These are phyloP conservation scores for Nicotiana attenuata DNA, from an alignment of 257 asterid species.

Conservation along the genomic window DNA sequence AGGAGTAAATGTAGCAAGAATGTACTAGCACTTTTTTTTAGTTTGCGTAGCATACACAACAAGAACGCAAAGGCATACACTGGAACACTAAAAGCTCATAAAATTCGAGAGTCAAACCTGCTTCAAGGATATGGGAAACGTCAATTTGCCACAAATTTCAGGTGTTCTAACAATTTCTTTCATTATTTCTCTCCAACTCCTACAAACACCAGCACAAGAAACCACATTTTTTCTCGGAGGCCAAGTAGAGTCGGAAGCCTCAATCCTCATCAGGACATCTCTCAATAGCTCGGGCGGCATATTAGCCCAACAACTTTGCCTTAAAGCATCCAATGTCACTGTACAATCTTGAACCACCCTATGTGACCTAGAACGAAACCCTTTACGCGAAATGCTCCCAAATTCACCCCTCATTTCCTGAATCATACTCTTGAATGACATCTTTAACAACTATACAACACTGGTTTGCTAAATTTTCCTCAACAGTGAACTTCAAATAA, in stretches of 20 bases:
- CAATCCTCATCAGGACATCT: constrained; percentile 75
- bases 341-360: constrained; percentile 42
- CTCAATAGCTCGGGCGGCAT: constrained; percentile 93
- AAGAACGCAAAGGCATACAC: neutral
- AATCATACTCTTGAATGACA: constrained; percentile 38
- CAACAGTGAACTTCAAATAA: neutral
- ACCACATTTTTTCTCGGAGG: constrained; percentile 72
- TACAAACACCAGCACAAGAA: constrained; percentile 95
- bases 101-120: constrained; percentile 44
- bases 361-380: constrained; percentile 41
- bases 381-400: constrained; percentile 43
- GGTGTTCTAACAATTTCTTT: constrained; percentile 65
- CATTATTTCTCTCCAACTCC: constrained; percentile 90
- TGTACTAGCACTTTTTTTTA: no score
- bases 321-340: constrained; percentile 56
- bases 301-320: constrained; percentile 94
- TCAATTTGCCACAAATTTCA: constrained; percentile 58
- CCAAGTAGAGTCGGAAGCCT: constrained; percentile 71
- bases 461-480: neutral
- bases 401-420: constrained; percentile 39
- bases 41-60: neutral
- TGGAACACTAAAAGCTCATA: neutral
- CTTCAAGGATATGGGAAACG: constrained; percentile 91
- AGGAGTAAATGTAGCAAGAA: no score
- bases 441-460: constrained; percentile 9